Percentiles rank a stretch among this genome's conserved stretches.
phyloP scores from a whole-genome alignment of 2,329 filamentous ascomycete genomes.

The Aquanectria penicillioides region DNA sequence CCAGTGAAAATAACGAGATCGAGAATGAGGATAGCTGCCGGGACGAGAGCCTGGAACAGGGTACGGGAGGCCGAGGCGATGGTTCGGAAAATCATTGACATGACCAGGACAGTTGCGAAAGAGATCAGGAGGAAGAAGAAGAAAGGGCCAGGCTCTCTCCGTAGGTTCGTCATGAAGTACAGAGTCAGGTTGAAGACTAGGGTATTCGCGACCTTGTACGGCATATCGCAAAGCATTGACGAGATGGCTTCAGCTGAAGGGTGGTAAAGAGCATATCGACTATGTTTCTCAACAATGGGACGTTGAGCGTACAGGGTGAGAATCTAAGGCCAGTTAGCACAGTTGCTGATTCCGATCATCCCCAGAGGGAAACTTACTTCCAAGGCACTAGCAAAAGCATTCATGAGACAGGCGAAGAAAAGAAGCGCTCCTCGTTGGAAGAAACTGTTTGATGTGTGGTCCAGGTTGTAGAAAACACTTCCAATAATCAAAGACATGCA shows the following conservation, averaged over 20 bases:
- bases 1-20: slow-evolving; percentile 73
- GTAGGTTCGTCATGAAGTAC: slow-evolving; percentile 89
- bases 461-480: slow-evolving; percentile 83
- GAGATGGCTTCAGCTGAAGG: slow-evolving; percentile 88
- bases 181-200: slow-evolving; percentile 82
- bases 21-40: slow-evolving; percentile 42
- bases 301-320: slow-evolving; percentile 88
- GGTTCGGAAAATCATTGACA: slow-evolving; percentile 71
- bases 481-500: slow-evolving; percentile 81
- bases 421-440: slow-evolving; percentile 82
- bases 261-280: slow-evolving; percentile 87
- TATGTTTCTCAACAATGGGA: slow-evolving; percentile 91
- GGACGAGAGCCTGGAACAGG: slow-evolving; percentile 43
- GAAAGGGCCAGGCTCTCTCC: slow-evolving; percentile 78
- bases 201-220: slow-evolving; percentile 77
- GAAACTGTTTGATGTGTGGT: slow-evolving; percentile 74
- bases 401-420: slow-evolving; percentile 89
- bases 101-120: slow-evolving; percentile 75
- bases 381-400: slow-evolving; percentile 82
- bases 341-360: neutral
- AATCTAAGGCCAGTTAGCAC: slow-evolving; percentile 61
- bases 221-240: slow-evolving; percentile 87
- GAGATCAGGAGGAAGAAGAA: slow-evolving; percentile 87
- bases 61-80: slow-evolving; percentile 42
- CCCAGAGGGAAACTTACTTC: slow-evolving; percentile 61